Evolutionary conservation across 164 flowering plant genomes (phyloP), one percentile per base, ranked within the genome.

Genomic region (Liquidambar formosana): DNA sequence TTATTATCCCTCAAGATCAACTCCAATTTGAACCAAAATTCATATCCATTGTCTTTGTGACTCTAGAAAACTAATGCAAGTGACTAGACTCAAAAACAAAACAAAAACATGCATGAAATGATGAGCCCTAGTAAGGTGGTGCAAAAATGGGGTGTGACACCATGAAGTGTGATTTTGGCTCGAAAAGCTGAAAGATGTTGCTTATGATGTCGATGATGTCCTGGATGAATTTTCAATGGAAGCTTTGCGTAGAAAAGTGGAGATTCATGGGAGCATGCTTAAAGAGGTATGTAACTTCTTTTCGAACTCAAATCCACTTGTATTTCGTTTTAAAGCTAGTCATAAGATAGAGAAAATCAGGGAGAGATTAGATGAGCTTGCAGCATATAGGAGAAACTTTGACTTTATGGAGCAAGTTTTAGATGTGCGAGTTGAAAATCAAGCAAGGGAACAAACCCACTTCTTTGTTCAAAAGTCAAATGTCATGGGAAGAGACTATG

Each of bases 141-240:
- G n/a, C n/a, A n/a, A n/a, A n/a, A n/a, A n/a, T n/a, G n/a, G n/a
- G n/a, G n/a, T n/a, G n/a, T n/a, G n/a, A n/a, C n/a, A n/a, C 52
- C 52, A 53, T 0, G 21, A 16, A 10, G 57, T 71, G 28, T 19
- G 5, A 9, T 12, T 43, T 3, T 77, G 79, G 79, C 56, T 77
- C 0, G 22, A 10, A 2, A 41, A 57, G 26, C 73, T 76, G n/a
- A 43, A 54, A 53, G 73, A 64, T 26, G n/a, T n/a, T n/a, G n/a
- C n/a, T n/a, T n/a, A n/a, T n/a, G n/a, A n/a, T n/a, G n/a, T n/a
- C n/a, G n/a, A n/a, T n/a, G n/a, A n/a, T n/a, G n/a, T n/a, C n/a
- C n/a, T n/a, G n/a, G n/a, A n/a, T n/a, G n/a, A n/a, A n/a, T n/a
- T n/a, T n/a, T n/a, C n/a, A n/a, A n/a, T n/a, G n/a, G n/a, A n/a